Evolutionary conservation across 2,329 filamentous ascomycete genomes (phyloP).

Genomic region (Pseudogymnoascus sp.): DNA sequence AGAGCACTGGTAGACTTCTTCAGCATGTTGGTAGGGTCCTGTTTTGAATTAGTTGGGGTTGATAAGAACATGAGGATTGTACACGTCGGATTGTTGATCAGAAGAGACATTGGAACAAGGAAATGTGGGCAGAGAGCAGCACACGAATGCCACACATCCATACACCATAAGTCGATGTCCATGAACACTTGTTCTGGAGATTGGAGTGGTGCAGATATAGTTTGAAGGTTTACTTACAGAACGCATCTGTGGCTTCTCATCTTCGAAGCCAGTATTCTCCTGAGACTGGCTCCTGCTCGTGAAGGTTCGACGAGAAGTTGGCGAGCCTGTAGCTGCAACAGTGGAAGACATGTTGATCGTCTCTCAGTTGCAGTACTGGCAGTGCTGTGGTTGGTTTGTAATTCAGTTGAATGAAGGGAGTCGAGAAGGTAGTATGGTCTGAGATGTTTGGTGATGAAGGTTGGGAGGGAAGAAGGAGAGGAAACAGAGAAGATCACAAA

Average conservation of each 20-base stretch:
- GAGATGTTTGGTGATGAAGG: constrained; percentile 17
- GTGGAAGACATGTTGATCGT: constrained; percentile 34
- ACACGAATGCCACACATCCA: neutral
- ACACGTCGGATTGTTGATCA: neutral
- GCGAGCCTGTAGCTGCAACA: constrained; percentile 35
- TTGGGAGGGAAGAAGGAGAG: constrained; percentile 18
- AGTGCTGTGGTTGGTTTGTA: neutral
- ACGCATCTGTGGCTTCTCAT: constrained; percentile 22
- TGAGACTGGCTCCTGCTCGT: constrained; percentile 31
- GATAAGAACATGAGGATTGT: constrained; percentile 9
- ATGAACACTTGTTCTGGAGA: neutral
- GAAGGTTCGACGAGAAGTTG: constrained; percentile 31
- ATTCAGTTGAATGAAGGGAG: constrained; percentile 22
- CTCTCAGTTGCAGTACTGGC: neutral
- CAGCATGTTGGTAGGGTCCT: constrained; percentile 14
- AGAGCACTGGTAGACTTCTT: constrained; percentile 37
- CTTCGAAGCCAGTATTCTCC: constrained; percentile 25
- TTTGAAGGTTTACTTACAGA: constrained; percentile 25
- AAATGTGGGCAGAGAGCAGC: neutral
- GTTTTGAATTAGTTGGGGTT: constrained; percentile 18
- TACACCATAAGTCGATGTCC: neutral
- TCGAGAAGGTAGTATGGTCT: constrained; percentile 24
- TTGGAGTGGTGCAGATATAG: neutral
- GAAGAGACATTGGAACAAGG: neutral
- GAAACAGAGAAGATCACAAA: constrained; percentile 20